Evolutionary conservation across 2,329 filamentous ascomycete genomes (phyloP).

Genomic region (Huntiella omanensis): DNA sequence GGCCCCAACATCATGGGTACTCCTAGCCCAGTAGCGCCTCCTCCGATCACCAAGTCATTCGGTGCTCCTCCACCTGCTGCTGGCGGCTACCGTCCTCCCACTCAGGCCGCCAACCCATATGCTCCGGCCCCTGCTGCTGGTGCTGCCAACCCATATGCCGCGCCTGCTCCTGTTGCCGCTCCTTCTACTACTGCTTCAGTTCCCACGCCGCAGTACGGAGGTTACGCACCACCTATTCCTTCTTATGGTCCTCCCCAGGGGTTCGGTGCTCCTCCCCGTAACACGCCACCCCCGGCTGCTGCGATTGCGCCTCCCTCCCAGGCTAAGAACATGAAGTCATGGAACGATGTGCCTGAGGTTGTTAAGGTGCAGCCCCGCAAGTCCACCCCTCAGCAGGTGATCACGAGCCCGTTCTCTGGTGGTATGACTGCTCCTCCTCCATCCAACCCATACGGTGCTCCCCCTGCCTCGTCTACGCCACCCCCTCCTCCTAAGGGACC

Average conservation of each 20-base stretch:
- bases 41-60: conserved; percentile 3
- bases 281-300: conserved; percentile 38
- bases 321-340: conserved; percentile 55
- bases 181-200: not conserved
- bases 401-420: conserved; percentile 58
- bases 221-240: conserved; percentile 14
- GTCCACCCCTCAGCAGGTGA: conserved; percentile 44
- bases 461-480: conserved; percentile 46
- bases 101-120: conserved; percentile 13
- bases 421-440: conserved; percentile 40
- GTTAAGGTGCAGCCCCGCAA: conserved; percentile 54
- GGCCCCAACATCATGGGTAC: conserved; percentile 5
- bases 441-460: conserved; percentile 39
- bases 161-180: not conserved
- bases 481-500: conserved; percentile 72
- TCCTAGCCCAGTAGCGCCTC: conserved; percentile 3
- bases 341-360: conserved; percentile 91
- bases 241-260: conserved; percentile 18
- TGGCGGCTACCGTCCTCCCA: not conserved
- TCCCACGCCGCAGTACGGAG: conserved; percentile 6
- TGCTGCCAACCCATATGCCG: conserved; percentile 10
- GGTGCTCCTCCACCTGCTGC: conserved; percentile 17
- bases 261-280: conserved; percentile 29
- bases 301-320: conserved; percentile 39
- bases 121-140: conserved; percentile 3